Percentiles rank a stretch among this genome's conserved stretches.
These are phyloP conservation scores for Fraxinus dipetala DNA, from an alignment of 305 asterid genomes.

Conservation along the genomic window DNA sequence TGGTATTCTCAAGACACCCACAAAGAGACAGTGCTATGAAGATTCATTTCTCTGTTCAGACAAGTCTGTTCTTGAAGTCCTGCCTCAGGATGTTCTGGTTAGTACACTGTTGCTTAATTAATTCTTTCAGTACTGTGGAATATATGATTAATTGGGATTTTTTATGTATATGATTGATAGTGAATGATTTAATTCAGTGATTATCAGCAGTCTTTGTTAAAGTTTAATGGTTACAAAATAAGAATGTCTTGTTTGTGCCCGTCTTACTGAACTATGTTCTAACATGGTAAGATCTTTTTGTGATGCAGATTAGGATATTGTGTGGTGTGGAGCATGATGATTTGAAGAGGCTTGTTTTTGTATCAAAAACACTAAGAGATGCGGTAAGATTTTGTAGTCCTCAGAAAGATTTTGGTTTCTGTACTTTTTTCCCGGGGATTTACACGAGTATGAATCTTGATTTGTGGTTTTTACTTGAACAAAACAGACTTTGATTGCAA, in stretches of 20 bases:
- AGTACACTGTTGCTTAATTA: constrained; percentile 21
- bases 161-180: neutral
- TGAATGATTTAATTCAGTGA: neutral
- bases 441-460: neutral
- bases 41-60: constrained; percentile 22
- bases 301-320: constrained; percentile 47
- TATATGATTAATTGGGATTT: neutral
- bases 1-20: constrained; percentile 17
- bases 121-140: neutral
- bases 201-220: neutral
- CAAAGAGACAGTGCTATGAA: constrained; percentile 44
- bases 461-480: neutral
- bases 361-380: constrained; percentile 56
- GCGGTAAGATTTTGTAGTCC: constrained; percentile 42
- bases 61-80: constrained; percentile 45
- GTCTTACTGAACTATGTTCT: constrained; percentile 8
- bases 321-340: constrained; percentile 73
- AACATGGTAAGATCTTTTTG: neutral
- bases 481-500: constrained; percentile 70
- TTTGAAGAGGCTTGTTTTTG: constrained; percentile 45
- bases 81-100: constrained; percentile 81
- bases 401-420: neutral
- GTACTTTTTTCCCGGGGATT: neutral
- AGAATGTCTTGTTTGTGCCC: neutral
- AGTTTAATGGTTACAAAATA: neutral